Evolutionary conservation across 2,329 filamentous ascomycete genomes (phyloP).

Genomic region (Pseudocercospora eumusae): DNA sequence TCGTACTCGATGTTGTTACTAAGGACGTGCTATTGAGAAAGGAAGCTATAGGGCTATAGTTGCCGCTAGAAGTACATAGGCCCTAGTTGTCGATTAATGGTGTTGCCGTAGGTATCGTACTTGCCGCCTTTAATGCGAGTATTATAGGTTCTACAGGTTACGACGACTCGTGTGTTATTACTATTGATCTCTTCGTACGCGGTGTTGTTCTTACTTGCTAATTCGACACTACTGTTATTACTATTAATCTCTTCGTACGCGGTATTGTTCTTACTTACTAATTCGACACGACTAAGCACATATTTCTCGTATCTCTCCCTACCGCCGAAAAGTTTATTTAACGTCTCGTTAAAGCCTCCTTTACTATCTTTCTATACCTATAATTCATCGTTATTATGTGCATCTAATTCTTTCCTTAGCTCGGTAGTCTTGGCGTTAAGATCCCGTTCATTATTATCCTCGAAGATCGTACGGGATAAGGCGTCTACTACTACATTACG

Average conservation of each 20-base stretch:
- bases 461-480: neutral
- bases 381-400: neutral
- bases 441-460: neutral
- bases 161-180: neutral
- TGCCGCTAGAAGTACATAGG: neutral
- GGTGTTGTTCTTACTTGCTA: neutral
- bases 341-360: neutral
- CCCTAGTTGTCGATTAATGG: neutral
- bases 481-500: neutral
- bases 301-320: neutral
- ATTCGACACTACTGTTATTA: too few relatives aligned
- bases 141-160: neutral
- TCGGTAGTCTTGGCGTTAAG: neutral
- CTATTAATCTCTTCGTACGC: too few relatives aligned
- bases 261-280: too few relatives aligned
- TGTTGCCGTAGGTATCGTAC: too few relatives aligned
- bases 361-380: too few relatives aligned
- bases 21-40: neutral
- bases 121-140: too few relatives aligned
- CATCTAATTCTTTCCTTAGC: neutral
- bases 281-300: neutral
- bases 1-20: neutral
- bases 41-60: neutral
- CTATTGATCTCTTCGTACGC: neutral
- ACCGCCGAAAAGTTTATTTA: neutral